Evolutionary conservation across 805 yeast genomes (phyloP).

Genomic region (Lipomyces sp.): DNA sequence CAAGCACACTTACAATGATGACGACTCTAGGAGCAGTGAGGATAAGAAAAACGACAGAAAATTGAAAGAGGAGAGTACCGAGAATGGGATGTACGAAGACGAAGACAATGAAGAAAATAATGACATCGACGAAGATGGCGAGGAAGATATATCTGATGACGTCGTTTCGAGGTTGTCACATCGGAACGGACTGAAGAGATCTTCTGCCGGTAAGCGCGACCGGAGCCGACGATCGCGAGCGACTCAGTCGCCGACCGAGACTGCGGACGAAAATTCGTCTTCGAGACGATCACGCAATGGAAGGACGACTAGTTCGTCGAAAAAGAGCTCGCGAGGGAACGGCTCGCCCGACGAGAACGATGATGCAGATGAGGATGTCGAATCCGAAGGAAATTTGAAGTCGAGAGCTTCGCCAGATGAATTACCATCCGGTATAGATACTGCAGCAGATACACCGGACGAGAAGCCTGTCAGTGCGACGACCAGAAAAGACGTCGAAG

Average conservation of each 20-base stretch:
- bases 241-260: slow-evolving; percentile 28
- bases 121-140: slow-evolving; percentile 15
- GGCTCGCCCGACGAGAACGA: slow-evolving; percentile 8
- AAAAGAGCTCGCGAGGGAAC: slow-evolving; percentile 9
- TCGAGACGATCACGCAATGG: slow-evolving; percentile 16
- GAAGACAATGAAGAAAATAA: slow-evolving; percentile 34
- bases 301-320: neutral
- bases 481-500: neutral
- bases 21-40: slow-evolving; percentile 18
- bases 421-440: neutral
- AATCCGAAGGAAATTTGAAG: neutral
- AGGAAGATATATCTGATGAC: slow-evolving; percentile 2
- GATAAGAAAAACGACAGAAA: neutral
- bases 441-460: neutral
- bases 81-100: neutral
- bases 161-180: neutral
- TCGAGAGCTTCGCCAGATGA: slow-evolving; percentile 1
- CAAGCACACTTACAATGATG: slow-evolving; percentile 2
- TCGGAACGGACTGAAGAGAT: slow-evolving; percentile 8
- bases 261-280: slow-evolving; percentile 17
- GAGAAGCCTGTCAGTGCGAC: neutral
- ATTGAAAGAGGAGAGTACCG: neutral
- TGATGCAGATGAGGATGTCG: slow-evolving; percentile 3
- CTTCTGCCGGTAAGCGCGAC: slow-evolving; percentile 11
- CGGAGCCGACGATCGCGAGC: slow-evolving; percentile 15